Evolutionary conservation across 768 basidiomycete genomes (phyloP).

Genomic region (Trametes villosa): DNA sequence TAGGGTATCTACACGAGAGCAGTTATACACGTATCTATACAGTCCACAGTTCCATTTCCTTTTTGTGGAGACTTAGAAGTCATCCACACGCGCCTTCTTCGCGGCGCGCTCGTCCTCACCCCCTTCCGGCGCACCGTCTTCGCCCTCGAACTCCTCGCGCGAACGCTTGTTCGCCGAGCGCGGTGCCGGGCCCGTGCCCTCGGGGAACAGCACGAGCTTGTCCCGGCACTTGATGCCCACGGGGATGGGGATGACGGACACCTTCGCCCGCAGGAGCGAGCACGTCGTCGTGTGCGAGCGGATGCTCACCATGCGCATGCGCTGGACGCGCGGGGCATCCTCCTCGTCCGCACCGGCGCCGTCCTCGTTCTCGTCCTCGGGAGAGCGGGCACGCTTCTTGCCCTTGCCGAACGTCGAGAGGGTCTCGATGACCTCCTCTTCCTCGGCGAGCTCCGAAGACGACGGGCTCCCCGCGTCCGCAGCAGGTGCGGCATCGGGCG

Average conservation of each 20-base stretch:
- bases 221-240: not conserved
- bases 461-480: no score
- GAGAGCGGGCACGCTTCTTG: constrained; percentile 13
- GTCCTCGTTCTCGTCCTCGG: constrained; percentile 2
- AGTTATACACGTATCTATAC: constrained; percentile 14
- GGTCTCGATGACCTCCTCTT: not conserved
- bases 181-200: not conserved
- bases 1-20: not conserved
- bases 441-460: not conserved
- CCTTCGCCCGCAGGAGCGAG: constrained; percentile 1
- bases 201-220: constrained; percentile 3
- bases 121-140: not conserved
- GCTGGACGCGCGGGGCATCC: constrained; percentile 2
- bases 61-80: not conserved
- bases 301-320: not conserved
- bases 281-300: constrained; percentile 5
- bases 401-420: not conserved
- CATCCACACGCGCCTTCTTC: constrained; percentile 12
- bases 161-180: not conserved
- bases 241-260: constrained; percentile 11
- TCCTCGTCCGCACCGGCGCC: not conserved
- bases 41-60: not conserved
- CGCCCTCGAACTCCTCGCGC: constrained; percentile 11
- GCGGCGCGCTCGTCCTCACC: constrained; percentile 6
- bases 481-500: no score